Conservation (phyloP, 2,329 filamentous ascomycete species). For the Bisporella sp. region DNA sequence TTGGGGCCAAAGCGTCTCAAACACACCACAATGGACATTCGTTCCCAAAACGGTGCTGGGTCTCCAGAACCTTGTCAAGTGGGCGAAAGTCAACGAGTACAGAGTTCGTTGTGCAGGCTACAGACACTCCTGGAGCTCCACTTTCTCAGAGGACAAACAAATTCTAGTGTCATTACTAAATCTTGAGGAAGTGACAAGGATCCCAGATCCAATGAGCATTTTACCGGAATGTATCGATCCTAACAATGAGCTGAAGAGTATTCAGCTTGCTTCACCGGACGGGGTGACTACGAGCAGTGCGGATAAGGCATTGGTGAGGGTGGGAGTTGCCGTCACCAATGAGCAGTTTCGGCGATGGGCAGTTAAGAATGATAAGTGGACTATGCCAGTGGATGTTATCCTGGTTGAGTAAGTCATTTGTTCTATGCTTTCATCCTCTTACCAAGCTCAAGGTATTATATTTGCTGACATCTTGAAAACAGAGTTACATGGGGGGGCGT, state of each 20-base stretch:
- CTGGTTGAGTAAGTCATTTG: slow-evolving; percentile 32
- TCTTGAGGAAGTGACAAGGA: slow-evolving; percentile 29
- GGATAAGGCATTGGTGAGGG: slow-evolving; percentile 30
- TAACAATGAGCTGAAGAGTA: slow-evolving; percentile 33
- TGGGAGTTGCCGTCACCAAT: slow-evolving; percentile 38
- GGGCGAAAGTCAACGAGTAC: slow-evolving; percentile 28
- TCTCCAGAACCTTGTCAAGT: slow-evolving; percentile 34
- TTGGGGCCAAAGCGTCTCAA: slow-evolving; percentile 34
- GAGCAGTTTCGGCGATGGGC: slow-evolving; percentile 40
- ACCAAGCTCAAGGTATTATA: too few species aligned
- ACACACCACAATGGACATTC: slow-evolving; percentile 34
- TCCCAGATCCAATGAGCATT: slow-evolving; percentile 32
- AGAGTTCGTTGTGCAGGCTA: slow-evolving; percentile 36
- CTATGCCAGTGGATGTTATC: slow-evolving; percentile 38
- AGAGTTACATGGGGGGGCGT: slow-evolving; percentile 39
- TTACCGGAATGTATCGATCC: slow-evolving; percentile 18
- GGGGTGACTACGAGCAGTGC: slow-evolving; percentile 12
- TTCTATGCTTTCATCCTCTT: not conserved
- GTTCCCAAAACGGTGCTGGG: slow-evolving; percentile 34
- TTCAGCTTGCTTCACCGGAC: slow-evolving; percentile 26
- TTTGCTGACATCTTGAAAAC: not conserved
- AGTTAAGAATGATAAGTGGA: slow-evolving; percentile 32
- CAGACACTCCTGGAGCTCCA: slow-evolving; percentile 36
- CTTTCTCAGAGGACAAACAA: slow-evolving; percentile 34
- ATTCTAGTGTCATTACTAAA: slow-evolving; percentile 37